These are phyloP conservation scores for Coniella lustricola DNA, from an alignment of 2,329 filamentous ascomycete genomes.

Conservation along the genomic window DNA sequence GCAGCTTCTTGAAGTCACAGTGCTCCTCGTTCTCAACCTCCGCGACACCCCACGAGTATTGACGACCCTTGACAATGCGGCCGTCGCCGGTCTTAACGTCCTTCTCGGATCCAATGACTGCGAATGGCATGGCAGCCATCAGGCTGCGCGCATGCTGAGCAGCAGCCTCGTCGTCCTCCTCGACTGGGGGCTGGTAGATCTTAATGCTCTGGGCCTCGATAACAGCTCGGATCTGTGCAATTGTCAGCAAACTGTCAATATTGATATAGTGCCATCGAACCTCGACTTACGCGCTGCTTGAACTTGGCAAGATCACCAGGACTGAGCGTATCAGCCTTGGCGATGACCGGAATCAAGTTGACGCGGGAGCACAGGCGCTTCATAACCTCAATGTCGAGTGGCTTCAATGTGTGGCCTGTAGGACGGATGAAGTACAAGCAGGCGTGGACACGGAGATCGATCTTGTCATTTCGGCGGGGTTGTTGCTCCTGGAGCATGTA, in stretches of 20 bases:
- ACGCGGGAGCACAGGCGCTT: slow-evolving; percentile 97
- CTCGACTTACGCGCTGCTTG: slow-evolving; percentile 73
- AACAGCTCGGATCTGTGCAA: slow-evolving; percentile 74
- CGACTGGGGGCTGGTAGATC: slow-evolving; percentile 95
- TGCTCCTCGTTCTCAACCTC: slow-evolving; percentile 99
- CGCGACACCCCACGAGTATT: slow-evolving; percentile 98
- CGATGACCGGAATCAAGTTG: slow-evolving; percentile 96
- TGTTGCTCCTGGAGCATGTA: slow-evolving; percentile 99
- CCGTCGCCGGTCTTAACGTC: slow-evolving; percentile 95
- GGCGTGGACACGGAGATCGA: slow-evolving; percentile 95
- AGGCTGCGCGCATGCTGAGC: slow-evolving; percentile 90
- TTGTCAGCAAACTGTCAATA: slow-evolving; percentile 18
- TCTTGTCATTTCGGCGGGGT: slow-evolving; percentile 95
- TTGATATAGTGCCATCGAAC: background rate
- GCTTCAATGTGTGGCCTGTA: slow-evolving; percentile 97
- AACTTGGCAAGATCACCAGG: slow-evolving; percentile 85
- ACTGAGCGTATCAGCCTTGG: slow-evolving; percentile 97
- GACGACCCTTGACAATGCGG: slow-evolving; percentile 95
- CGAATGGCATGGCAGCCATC: slow-evolving; percentile 96
- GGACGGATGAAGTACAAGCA: slow-evolving; percentile 99
- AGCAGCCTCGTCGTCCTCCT: slow-evolving; percentile 96
- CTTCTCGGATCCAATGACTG: slow-evolving; percentile 98
- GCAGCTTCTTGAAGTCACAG: slow-evolving; percentile 99
- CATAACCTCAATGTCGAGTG: slow-evolving; percentile 99
- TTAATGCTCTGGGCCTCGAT: slow-evolving; percentile 99